phyloP scores from a whole-genome alignment of 305 asterid species.

The Coffea humblotiana region DNA sequence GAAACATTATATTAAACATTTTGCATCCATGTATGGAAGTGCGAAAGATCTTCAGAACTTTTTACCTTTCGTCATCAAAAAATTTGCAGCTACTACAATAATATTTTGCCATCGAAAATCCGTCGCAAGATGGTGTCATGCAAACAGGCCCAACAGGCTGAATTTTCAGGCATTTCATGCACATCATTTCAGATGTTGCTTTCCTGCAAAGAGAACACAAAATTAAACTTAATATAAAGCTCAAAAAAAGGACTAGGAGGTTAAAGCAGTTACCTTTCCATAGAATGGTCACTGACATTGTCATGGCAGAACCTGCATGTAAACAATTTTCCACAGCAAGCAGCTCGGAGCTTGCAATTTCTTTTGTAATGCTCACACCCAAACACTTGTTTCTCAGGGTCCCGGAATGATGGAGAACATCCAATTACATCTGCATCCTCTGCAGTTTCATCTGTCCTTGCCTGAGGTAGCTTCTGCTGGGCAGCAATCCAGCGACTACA shows the following conservation, averaged over 20 bases:
- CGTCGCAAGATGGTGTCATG: conserved; percentile 71
- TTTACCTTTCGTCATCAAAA: conserved; percentile 93
- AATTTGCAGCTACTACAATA: conserved; percentile 96
- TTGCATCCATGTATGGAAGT: not conserved
- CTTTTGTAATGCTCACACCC: conserved; percentile 98
- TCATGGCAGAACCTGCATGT: conserved; percentile 98
- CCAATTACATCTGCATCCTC: conserved; percentile 61
- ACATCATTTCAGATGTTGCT: conserved; percentile 95
- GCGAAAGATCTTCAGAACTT: conserved; percentile 9
- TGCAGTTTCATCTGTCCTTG: conserved; percentile 48
- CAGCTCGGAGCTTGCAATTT: conserved; percentile 96
- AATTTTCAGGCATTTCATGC: conserved; percentile 87
- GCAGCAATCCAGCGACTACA: conserved; percentile 95
- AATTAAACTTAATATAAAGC: conserved; percentile 5
- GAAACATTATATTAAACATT: too few species aligned
- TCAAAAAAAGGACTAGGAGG: conserved; percentile 14
- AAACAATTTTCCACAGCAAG: conserved; percentile 86
- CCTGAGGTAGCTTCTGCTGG: conserved; percentile 82
- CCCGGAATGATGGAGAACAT: conserved; percentile 77
- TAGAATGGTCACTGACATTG: conserved; percentile 94
- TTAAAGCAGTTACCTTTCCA: conserved; percentile 68
- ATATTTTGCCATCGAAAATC: conserved; percentile 88
- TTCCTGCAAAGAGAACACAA: conserved; percentile 55
- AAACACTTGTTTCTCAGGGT: conserved; percentile 65
- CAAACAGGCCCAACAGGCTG: conserved; percentile 88